These are phyloP conservation scores for Deinandra increscens DNA, from an alignment of 129 eudicot genomes.

Conservation along the genomic window DNA sequence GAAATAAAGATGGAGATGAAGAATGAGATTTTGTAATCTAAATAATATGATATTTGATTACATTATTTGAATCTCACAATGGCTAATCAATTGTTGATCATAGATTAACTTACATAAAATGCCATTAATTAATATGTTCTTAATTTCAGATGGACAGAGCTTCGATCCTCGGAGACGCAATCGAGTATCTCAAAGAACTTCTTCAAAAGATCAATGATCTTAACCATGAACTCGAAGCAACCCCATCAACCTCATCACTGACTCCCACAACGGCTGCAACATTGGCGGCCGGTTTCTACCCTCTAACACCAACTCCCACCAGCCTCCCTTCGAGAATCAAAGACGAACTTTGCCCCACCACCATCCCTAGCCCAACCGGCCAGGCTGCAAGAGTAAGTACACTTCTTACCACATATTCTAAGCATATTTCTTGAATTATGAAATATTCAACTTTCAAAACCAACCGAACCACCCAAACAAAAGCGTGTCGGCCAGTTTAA, in stretches of 20 bases:
- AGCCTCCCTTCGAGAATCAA: conserved; percentile 64
- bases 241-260: conserved; percentile 56
- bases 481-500: too few species aligned
- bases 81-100: not conserved
- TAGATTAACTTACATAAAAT: not conserved
- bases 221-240: conserved; percentile 79
- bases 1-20: too few species aligned
- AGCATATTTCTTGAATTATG: not conserved
- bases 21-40: too few species aligned
- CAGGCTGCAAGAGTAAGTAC: conserved; percentile 80
- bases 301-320: conserved; percentile 72
- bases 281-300: conserved; percentile 45
- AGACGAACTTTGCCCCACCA: conserved; percentile 80
- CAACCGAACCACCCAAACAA: not conserved
- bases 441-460: too few species aligned
- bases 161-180: conserved; percentile 94
- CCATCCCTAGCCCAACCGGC: conserved; percentile 74
- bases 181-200: conserved; percentile 88
- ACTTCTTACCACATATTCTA: not conserved
- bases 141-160: conserved; percentile 94
- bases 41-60: too few species aligned
- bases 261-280: conserved; percentile 39
- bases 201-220: conserved; percentile 84
- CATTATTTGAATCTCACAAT: not conserved
- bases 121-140: not conserved